phyloP scores from a whole-genome alignment of 306 rosid genomes.

The Glycine soja region DNA sequence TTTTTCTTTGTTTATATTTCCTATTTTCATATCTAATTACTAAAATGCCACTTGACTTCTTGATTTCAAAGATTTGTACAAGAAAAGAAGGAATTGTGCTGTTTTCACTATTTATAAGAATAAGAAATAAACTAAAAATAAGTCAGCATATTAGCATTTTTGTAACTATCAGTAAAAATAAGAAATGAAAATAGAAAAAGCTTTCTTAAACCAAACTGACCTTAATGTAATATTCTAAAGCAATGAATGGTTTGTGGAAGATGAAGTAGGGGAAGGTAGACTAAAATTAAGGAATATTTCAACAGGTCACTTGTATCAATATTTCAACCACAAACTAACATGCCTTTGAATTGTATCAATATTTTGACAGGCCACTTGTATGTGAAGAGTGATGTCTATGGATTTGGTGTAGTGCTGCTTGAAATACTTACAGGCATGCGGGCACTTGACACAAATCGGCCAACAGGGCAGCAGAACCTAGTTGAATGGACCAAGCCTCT shows the following conservation, averaged over 20 bases:
- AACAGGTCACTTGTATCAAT: background rate
- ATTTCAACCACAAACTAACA: conserved; percentile 22
- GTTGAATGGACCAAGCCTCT: conserved; percentile 73
- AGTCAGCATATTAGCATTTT: background rate
- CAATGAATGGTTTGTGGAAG: background rate
- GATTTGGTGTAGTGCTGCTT: conserved; percentile 83
- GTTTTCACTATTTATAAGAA: background rate
- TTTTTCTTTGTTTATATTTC: background rate
- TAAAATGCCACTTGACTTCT: background rate
- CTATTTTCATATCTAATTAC: background rate
- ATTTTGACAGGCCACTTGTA: conserved; percentile 64
- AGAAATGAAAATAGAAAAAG: background rate
- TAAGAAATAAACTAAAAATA: background rate
- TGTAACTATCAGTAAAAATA: background rate
- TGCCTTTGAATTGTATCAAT: conserved; percentile 8
- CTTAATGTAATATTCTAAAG: background rate
- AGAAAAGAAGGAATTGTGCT: background rate
- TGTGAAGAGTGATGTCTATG: conserved; percentile 77
- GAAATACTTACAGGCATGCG: conserved; percentile 74
- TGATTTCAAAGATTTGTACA: background rate
- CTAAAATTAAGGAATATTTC: background rate
- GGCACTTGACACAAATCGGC: conserved; percentile 61
- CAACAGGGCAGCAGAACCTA: conserved; percentile 51
- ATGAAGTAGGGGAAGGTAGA: conserved; percentile 6
- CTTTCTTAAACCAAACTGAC: background rate